These are phyloP conservation scores for Puccinia novopanici DNA, from an alignment of 1,284 basidiomycete genomes.

Conservation along the genomic window DNA sequence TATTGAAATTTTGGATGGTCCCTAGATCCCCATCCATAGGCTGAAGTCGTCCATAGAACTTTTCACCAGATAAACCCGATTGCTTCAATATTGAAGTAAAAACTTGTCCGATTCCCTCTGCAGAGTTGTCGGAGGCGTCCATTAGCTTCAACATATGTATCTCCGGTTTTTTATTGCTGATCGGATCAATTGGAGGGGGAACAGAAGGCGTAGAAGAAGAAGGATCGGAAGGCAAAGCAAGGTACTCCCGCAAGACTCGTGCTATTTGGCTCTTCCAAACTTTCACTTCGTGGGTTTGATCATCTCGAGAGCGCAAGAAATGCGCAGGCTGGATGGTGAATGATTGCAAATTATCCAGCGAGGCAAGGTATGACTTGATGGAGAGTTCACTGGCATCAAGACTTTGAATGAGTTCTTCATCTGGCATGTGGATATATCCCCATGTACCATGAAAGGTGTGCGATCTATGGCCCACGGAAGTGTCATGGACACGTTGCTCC, in stretches of 20 bases:
- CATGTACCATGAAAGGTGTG: background rate
- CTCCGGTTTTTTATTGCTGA: background rate
- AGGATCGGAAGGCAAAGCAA: background rate
- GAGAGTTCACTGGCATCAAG: background rate
- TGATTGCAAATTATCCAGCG: background rate
- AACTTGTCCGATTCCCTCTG: background rate
- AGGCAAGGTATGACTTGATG: background rate
- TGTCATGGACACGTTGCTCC: background rate
- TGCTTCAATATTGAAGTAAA: background rate
- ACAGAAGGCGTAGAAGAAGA: too few species aligned
- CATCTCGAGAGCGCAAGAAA: background rate
- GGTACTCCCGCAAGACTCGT: background rate
- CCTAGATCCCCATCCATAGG: background rate
- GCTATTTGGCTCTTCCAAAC: background rate
- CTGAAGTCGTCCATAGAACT: background rate
- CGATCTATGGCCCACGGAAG: background rate
- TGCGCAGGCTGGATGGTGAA: background rate
- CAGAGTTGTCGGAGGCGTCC: slow-evolving; percentile 4
- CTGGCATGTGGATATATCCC: background rate
- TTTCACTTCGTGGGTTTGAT: background rate
- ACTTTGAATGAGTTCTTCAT: background rate
- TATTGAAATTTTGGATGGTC: background rate
- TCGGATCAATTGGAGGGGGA: background rate
- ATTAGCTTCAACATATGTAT: background rate
- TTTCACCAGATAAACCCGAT: background rate